phyloP scores from a whole-genome alignment of 23 red algal species.

The Porphyridium purpureum region DNA sequence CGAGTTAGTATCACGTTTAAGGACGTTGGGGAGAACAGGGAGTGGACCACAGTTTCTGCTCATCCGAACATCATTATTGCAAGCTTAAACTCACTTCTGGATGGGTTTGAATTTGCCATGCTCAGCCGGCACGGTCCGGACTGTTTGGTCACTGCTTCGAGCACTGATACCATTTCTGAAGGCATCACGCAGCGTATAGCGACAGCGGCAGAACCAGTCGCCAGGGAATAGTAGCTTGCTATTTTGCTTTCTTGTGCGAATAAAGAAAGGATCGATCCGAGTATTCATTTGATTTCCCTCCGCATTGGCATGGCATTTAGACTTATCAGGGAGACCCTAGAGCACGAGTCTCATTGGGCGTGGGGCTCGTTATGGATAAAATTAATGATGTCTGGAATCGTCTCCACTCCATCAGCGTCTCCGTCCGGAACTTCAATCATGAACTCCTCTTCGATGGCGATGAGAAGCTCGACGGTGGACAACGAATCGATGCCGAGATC shows the following conservation, averaged over 20 bases:
- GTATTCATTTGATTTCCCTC: no score
- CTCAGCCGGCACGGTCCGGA: no score
- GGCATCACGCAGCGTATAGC: no score
- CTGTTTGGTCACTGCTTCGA: no score
- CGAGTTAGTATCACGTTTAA: slow-evolving; percentile 70
- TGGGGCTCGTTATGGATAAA: neutral
- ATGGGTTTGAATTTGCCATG: slow-evolving; percentile 65
- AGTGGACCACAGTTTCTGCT: slow-evolving; percentile 78
- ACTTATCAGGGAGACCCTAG: no score
- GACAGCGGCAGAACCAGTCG: no score
- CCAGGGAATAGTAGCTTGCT: no score
- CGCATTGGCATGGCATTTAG: no score
- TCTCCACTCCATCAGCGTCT: slow-evolving; percentile 27
- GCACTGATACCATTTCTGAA: no score
- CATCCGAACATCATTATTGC: slow-evolving; percentile 98
- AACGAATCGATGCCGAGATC: slow-evolving; percentile 87
- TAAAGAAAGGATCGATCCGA: no score
- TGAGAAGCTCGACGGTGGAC: slow-evolving; percentile 90
- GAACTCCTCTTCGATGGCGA: slow-evolving; percentile 99
- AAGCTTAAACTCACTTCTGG: slow-evolving; percentile 83
- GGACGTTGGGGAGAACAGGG: slow-evolving; percentile 24
- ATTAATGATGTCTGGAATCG: neutral
- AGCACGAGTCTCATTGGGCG: no score
- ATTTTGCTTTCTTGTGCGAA: no score
- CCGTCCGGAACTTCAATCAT: slow-evolving; percentile 90